Evolutionary conservation across 75 land plant genomes (phyloP).

Genomic region (Pinus tabuliformis): DNA sequence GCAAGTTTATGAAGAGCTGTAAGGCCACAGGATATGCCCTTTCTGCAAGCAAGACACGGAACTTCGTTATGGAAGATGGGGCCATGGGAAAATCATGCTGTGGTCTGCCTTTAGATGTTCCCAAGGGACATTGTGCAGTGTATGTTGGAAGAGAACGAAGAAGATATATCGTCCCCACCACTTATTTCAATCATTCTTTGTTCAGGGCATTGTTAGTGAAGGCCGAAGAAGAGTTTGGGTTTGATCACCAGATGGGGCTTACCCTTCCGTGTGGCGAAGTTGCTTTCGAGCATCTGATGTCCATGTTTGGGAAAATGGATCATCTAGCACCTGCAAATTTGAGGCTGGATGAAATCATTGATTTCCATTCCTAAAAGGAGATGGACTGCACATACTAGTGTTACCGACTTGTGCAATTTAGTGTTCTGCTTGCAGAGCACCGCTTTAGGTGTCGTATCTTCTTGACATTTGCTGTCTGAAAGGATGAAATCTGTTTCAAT

Average conservation of each 20-base stretch:
- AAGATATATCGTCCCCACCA: no score
- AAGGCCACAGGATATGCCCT: neutral
- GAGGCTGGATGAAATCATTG: neutral
- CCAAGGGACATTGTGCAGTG: constrained; percentile 25
- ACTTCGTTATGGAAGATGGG: neutral
- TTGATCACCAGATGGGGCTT: constrained; percentile 52
- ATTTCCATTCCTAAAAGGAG: neutral
- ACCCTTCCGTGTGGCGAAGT: constrained; percentile 59
- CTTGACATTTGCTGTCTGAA: no score
- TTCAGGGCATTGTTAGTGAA: no score
- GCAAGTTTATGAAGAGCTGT: neutral
- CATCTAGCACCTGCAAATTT: no score
- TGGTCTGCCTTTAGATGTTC: neutral
- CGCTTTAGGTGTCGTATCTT: no score
- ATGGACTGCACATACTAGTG: neutral
- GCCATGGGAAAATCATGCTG: neutral
- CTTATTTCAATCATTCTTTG: no score
- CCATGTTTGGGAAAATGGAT: constrained; percentile 15
- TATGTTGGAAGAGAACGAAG: constrained; percentile 18
- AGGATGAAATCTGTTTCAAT: no score
- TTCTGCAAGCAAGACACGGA: neutral
- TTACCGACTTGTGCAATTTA: no score
- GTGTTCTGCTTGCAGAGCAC: no score
- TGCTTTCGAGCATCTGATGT: constrained; percentile 31
- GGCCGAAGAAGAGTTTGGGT: constrained; percentile 17